Evolutionary conservation across 1,284 basidiomycete genomes (phyloP).

Genomic region (Rhodotorula sp.): DNA sequence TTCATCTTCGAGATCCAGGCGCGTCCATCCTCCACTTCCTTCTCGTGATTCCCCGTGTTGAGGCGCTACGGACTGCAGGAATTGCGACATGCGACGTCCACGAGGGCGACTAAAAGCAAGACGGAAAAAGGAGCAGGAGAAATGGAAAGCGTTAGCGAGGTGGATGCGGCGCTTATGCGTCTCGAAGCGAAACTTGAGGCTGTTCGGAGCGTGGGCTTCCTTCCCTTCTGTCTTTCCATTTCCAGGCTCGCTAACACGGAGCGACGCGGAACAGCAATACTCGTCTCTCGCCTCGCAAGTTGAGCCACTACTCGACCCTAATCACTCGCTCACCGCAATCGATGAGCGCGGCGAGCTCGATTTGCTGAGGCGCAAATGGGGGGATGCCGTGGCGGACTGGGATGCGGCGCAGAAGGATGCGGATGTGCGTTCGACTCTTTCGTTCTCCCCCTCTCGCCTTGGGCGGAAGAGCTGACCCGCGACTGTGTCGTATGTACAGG

Average conservation of each 20-base stretch:
- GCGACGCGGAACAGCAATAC: slow-evolving; percentile 53
- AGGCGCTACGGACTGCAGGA: slow-evolving; percentile 20
- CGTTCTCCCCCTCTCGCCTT: too few species aligned
- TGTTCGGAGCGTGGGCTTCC: slow-evolving; percentile 49
- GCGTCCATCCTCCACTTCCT: not conserved
- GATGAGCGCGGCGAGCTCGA: slow-evolving; percentile 52
- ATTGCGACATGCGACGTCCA: slow-evolving; percentile 32
- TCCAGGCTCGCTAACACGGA: too few species aligned
- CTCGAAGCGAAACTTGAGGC: slow-evolving; percentile 75
- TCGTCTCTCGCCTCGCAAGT: slow-evolving; percentile 63
- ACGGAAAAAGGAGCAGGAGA: not conserved
- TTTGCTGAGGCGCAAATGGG: slow-evolving; percentile 66
- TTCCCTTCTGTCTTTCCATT: not conserved
- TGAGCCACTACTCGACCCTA: slow-evolving; percentile 56
- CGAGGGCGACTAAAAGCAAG: not conserved
- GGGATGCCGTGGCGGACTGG: slow-evolving; percentile 69
- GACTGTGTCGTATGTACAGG: not conserved
- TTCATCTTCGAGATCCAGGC: slow-evolving; percentile 44
- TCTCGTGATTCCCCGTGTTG: not conserved
- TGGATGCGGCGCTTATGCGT: slow-evolving; percentile 73
- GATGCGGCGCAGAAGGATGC: slow-evolving; percentile 73
- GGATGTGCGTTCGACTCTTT: slow-evolving; percentile 53
- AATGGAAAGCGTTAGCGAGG: slow-evolving; percentile 55
- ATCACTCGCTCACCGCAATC: too few species aligned
- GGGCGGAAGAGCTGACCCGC: not conserved